These are phyloP conservation scores for Parachlorella kessleri DNA, from an alignment of 139 green algal genomes.

Conservation along the genomic window DNA sequence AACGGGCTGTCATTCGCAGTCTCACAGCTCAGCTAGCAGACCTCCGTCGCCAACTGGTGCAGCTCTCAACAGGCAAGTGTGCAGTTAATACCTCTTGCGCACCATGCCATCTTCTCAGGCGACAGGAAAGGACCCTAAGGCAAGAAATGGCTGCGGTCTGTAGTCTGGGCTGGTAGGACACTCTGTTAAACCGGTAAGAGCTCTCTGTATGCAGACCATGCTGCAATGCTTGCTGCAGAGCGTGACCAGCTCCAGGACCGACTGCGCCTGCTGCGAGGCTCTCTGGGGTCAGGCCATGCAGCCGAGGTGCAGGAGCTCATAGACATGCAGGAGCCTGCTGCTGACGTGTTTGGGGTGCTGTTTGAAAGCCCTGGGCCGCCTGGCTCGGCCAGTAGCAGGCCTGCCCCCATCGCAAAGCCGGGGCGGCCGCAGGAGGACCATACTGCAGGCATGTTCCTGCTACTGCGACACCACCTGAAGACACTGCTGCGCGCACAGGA, in stretches of 20 bases:
- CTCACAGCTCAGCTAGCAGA: slow-evolving; percentile 21
- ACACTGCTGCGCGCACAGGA: slow-evolving; percentile 5
- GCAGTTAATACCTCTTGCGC: no score
- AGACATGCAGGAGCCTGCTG: neutral
- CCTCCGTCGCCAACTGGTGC: slow-evolving; percentile 5
- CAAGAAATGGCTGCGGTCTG: no score
- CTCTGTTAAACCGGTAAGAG: no score
- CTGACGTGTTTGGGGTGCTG: neutral
- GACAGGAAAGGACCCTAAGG: no score
- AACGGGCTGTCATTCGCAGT: slow-evolving; percentile 41
- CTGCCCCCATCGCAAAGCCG: no score
- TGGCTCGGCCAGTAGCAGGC: neutral
- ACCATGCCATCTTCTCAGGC: no score
- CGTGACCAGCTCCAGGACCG: slow-evolving; percentile 9
- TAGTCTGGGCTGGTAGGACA: no score
- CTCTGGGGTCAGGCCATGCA: slow-evolving; percentile 3
- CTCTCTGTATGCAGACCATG: no score
- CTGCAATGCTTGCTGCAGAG: no score
- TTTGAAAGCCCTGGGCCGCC: neutral
- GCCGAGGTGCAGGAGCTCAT: neutral
- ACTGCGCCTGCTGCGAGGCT: slow-evolving; percentile 17
- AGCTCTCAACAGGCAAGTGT: no score
- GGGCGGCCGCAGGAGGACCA: neutral
- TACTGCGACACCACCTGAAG: slow-evolving; percentile 36
- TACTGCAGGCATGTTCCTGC: slow-evolving; percentile 30